Conservation (phyloP, 2,329 filamentous ascomycete genomes). For the Alternaria hordeiaustralica region DNA sequence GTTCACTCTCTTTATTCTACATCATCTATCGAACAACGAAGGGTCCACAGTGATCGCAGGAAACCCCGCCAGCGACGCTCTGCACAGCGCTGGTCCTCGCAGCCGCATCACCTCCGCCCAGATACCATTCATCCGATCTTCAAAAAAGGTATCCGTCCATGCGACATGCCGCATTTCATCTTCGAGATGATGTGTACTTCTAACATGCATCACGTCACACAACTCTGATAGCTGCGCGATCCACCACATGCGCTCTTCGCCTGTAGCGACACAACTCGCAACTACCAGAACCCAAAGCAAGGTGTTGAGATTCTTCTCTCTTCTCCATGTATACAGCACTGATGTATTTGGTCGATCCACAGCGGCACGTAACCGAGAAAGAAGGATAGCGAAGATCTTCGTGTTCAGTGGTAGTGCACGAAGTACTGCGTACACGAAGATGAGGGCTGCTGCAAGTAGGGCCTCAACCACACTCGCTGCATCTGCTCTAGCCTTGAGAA, state of each 20-base stretch:
- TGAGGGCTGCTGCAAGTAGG: conserved; percentile 21
- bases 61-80: background rate
- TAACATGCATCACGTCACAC: conserved; percentile 6
- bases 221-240: conserved; percentile 17
- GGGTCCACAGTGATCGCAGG: background rate
- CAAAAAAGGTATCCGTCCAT: conserved; percentile 32
- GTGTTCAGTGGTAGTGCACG: conserved; percentile 27
- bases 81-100: background rate
- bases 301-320: conserved; percentile 23
- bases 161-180: conserved; percentile 22
- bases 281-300: conserved; percentile 33
- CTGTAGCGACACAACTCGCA: conserved; percentile 16
- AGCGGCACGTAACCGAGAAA: background rate
- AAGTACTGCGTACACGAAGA: conserved; percentile 32
- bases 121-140: conserved; percentile 9
- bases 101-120: conserved; percentile 1
- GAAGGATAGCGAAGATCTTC: conserved; percentile 21
- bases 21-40: background rate
- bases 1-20: background rate
- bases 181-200: conserved; percentile 14
- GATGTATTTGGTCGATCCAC: background rate
- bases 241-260: conserved; percentile 22
- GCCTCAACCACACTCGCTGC: conserved; percentile 27
- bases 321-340: conserved; percentile 10
- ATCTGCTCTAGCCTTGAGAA: conserved; percentile 14